Base-by-base conservation (phyloP, 2,329 filamentous ascomycete species). In the Monilinia fructicola region DNA sequence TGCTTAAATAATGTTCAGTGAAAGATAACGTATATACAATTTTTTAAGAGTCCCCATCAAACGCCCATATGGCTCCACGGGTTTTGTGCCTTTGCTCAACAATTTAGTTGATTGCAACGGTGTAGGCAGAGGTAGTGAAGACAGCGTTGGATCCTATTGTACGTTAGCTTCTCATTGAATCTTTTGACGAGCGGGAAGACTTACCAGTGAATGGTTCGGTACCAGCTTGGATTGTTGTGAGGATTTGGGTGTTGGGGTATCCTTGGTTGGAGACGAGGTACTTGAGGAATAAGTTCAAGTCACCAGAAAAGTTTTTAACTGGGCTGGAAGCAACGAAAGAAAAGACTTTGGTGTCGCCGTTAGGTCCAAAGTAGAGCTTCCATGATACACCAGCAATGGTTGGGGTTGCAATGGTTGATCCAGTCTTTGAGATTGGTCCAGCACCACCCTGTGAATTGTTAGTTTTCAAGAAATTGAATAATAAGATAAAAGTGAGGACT, bases 321-420 rank as follows among this genome's bases (percentile, higher is more conserved):
- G 81, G 75, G 56, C 76, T 79, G 69, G 74, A 46, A 67, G 77
- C 82, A 9, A 87, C 83, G 69, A 87, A 90, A 72, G 83, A 85
- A 78, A 82, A 89, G 14, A 90, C 87, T 4, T 81, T 84, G 76
- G 81, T 87, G 63, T 77, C 75, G 38, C 84, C 84, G 70, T 89
- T 88, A n/a, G 76, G 77, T n/a, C 87, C 87, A 67, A 80, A 80
- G 77, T 82, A 89, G 59, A 90, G 78, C 64, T 84, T 81, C 82
- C 83, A 90, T n/a, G 73, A 76, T 40, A 78, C 75, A 52, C 84
- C 85, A 50, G 76, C 84, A 66, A 89, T 79, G 16, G 79, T 84
- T 16, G 82, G 78, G 0, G 80, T 85, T 3, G 82, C 84, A 69
- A 88, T 79, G 7, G 84, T 71, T 23, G 77, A 78, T 61, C 85